phyloP scores from a whole-genome alignment of 2,329 filamentous ascomycete genomes.

The Botrytis hyacinthi region DNA sequence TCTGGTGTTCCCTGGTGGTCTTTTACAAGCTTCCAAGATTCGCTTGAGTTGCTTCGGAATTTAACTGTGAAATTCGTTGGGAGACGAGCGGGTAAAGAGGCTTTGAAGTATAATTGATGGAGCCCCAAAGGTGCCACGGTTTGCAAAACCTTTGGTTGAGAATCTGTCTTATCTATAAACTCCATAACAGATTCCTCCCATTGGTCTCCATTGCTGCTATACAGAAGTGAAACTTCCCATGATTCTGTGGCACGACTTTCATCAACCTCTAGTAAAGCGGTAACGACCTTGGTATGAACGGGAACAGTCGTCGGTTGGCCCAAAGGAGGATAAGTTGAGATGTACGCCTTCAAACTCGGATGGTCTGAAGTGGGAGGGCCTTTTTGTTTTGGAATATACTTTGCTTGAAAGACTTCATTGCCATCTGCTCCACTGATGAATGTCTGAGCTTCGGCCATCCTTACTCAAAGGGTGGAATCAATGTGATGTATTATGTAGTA shows the following conservation, averaged over 20 bases:
- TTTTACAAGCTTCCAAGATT: slow-evolving; percentile 69
- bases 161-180: slow-evolving; percentile 29
- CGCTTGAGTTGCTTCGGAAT: slow-evolving; percentile 53
- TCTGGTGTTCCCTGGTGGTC: slow-evolving; percentile 63
- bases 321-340: slow-evolving; percentile 68
- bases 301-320: slow-evolving; percentile 68
- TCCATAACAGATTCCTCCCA: slow-evolving; percentile 53
- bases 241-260: slow-evolving; percentile 50
- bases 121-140: slow-evolving; percentile 36
- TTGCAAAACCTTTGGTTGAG: slow-evolving; percentile 53
- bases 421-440: slow-evolving; percentile 35
- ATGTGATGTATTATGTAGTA: slow-evolving; percentile 15
- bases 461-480: background rate
- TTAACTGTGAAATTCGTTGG: slow-evolving; percentile 68
- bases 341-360: slow-evolving; percentile 50
- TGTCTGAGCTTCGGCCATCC: slow-evolving; percentile 20
- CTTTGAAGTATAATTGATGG: slow-evolving; percentile 53
- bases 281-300: slow-evolving; percentile 49
- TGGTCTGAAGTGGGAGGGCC: slow-evolving; percentile 38
- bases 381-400: slow-evolving; percentile 39
- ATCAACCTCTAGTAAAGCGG: slow-evolving; percentile 67
- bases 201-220: slow-evolving; percentile 55
- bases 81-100: slow-evolving; percentile 47
- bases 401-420: slow-evolving; percentile 37
- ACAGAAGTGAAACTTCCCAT: slow-evolving; percentile 78